These are phyloP conservation scores for Diaporthe humulicola DNA, from an alignment of 2,329 filamentous ascomycete genomes.

Conservation along the genomic window DNA sequence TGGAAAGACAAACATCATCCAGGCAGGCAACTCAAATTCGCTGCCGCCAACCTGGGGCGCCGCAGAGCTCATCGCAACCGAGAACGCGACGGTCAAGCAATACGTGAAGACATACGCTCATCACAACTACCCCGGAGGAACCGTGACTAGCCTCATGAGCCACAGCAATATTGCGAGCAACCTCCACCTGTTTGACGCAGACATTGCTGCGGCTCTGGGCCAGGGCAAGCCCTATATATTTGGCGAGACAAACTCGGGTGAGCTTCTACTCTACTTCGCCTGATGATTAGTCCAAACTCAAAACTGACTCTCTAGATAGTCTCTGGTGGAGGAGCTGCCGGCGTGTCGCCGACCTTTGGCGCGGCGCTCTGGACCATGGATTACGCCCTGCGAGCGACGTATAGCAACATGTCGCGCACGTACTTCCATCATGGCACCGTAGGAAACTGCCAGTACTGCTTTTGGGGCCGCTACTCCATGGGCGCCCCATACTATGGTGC, in stretches of 20 bases:
- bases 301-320: conserved; percentile 43
- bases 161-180: conserved; percentile 57
- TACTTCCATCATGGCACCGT: conserved; percentile 68
- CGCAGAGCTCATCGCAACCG: conserved; percentile 53
- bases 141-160: conserved; percentile 58
- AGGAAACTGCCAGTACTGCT: conserved; percentile 64
- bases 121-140: conserved; percentile 63
- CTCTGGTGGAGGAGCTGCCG: conserved; percentile 54
- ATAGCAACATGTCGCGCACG: conserved; percentile 53
- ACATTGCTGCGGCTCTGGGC: conserved; percentile 54
- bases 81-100: conserved; percentile 52
- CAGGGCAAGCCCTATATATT: conserved; percentile 60
- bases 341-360: conserved; percentile 60
- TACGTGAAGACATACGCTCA: conserved; percentile 59
- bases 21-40: conserved; percentile 56
- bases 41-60: conserved; percentile 54
- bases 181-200: conserved; percentile 54
- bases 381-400: conserved; percentile 54
- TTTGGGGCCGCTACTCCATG: conserved; percentile 62
- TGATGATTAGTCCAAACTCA: neutral
- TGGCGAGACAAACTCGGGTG: conserved; percentile 65
- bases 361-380: conserved; percentile 66
- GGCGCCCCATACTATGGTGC: conserved; percentile 66
- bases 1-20: conserved; percentile 51
- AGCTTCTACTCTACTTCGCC: neutral